Conservation (phyloP, 2,329 filamentous ascomycete genomes). For the Beauveria bassiana region DNA sequence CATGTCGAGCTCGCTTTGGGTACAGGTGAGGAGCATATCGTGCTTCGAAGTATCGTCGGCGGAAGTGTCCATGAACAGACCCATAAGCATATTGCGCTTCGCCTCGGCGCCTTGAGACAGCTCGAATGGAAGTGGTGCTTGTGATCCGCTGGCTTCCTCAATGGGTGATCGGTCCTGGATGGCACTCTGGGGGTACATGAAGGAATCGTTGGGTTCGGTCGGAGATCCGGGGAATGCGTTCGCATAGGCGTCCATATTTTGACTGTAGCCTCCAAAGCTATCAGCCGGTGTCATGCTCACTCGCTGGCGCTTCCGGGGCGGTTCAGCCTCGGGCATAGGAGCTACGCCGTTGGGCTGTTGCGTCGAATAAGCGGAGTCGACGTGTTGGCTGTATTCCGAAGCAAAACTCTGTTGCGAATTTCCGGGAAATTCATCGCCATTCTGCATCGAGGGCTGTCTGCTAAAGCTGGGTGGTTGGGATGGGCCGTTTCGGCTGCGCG, state of each 20-base stretch:
- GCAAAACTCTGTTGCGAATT: conserved; percentile 80
- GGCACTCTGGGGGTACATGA: conserved; percentile 53
- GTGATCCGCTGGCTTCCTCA: conserved; percentile 47
- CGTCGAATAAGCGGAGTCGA: conserved; percentile 63
- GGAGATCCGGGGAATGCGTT: conserved; percentile 59
- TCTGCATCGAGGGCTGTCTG: conserved; percentile 64
- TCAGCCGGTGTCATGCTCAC: conserved; percentile 47
- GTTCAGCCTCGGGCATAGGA: conserved; percentile 55
- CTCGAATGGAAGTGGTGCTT: conserved; percentile 57
- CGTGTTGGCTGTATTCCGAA: conserved; percentile 67
- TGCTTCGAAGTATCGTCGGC: conserved; percentile 65
- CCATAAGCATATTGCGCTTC: conserved; percentile 75
- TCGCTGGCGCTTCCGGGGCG: conserved; percentile 71
- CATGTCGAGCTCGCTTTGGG: conserved; percentile 76
- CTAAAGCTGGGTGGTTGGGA: conserved; percentile 59
- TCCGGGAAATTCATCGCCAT: conserved; percentile 57
- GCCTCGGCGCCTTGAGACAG: conserved; percentile 60
- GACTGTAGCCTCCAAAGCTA: conserved; percentile 47
- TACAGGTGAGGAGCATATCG: conserved; percentile 68
- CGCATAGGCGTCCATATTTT: conserved; percentile 38
- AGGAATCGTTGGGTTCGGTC: conserved; percentile 74
- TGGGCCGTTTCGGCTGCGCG: conserved; percentile 55
- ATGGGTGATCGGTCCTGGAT: conserved; percentile 34
- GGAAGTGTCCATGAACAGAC: conserved; percentile 69
- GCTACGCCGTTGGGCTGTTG: conserved; percentile 35